Evolutionary conservation across 192 early-diverging fungal genomes (phyloP), one percentile per base, ranked within the genome.

Genomic region (Diversispora epigaea): DNA sequence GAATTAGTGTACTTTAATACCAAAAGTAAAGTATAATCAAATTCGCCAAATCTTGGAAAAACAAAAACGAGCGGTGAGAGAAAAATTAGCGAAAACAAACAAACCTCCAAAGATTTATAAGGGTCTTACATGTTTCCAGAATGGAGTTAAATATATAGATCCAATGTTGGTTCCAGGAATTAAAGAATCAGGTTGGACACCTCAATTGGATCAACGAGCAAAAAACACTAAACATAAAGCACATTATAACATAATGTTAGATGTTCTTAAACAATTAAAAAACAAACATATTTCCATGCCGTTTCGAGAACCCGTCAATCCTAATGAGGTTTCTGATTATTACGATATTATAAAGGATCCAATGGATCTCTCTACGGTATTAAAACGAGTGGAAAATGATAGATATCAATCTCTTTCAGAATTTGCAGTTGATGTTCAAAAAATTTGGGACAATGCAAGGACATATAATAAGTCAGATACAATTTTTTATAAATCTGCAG

Each of bases 331-430:
- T 1, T 87, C 93, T 3, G 96, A 98, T 79, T 99, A 99, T 78
- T 96, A 98, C 73, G 85, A 89, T 7, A 92, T 98, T 44, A 96
- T 99, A 80, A 97, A 91, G 65, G 90, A 98, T 62, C 98, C 98
- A 8, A 99, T 99, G 96, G 94, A 99, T 79, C 79, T 99, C 39
- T 86, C 87, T 76, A 98, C 95, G 5, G 79, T 99, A 55, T 90
- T 89, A 61, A 78, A 86, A 6, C 91, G 92, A 63, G 91, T 98
- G 54, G 95, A 97, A 62, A 87, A 89, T 39, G 93, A 95, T 76
- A 88, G 88, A 50, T 99, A 99, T 77, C 49, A 80, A 43, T 92
- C 93, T 4, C 76, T 95, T 66, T 91, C 93, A 47, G 86, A 90
- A n/a, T 99, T 97, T 85, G 81, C 85, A 40, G 80, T 81, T 4